Percentiles rank a stretch among this genome's conserved stretches.
These are phyloP conservation scores for Bryoglossum gracile DNA, from an alignment of 495 filamentous ascomycete species.

Conservation along the genomic window DNA sequence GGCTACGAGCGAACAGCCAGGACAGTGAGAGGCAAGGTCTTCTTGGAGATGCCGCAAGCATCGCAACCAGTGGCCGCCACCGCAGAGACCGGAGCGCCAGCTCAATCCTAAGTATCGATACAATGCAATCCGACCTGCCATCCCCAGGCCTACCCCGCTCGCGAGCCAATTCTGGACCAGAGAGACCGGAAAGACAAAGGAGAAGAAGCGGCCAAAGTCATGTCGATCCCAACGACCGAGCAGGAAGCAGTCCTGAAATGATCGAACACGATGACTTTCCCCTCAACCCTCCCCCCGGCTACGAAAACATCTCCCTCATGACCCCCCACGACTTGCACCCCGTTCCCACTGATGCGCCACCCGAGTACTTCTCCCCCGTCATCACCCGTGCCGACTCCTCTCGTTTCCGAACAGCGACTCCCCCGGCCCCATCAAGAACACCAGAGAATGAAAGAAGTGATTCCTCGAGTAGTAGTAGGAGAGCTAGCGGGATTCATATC, in stretches of 20 bases:
- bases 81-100: constrained; percentile 36
- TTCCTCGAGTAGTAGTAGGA: background rate
- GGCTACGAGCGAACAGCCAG: constrained; percentile 71
- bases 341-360: constrained; percentile 37
- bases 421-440: constrained; percentile 17
- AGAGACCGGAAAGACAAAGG: constrained; percentile 8
- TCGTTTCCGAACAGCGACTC: constrained; percentile 3
- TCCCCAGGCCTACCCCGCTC: constrained; percentile 19
- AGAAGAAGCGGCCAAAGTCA: constrained; percentile 4
- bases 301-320: constrained; percentile 47
- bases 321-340: constrained; percentile 18
- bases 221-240: constrained; percentile 3
- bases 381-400: constrained; percentile 22
- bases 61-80: constrained; percentile 35
- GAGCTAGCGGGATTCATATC: constrained; percentile 14
- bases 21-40: constrained; percentile 73
- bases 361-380: constrained; percentile 38
- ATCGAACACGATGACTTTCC: constrained; percentile 37
- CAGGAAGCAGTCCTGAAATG: constrained; percentile 26
- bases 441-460: constrained; percentile 1
- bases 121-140: constrained; percentile 26
- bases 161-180: constrained; percentile 18
- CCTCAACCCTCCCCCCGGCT: constrained; percentile 38
- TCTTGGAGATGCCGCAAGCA: constrained; percentile 60
- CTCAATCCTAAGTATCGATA: constrained; percentile 43